Percentiles rank a stretch among this genome's conserved stretches.
Conservation (phyloP, 192 early-diverging fungal genomes). For the Funneliformis geosporum region DNA sequence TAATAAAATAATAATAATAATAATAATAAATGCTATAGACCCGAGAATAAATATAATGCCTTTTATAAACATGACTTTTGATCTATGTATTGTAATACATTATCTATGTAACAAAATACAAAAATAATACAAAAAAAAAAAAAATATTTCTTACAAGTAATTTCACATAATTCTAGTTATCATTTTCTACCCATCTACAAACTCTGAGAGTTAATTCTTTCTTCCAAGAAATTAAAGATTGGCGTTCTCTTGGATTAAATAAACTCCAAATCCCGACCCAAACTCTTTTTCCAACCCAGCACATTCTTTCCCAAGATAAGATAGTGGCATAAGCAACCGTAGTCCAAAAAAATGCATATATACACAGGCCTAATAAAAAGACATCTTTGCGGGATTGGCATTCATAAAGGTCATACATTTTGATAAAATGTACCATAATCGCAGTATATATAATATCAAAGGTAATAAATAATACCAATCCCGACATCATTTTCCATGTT, state of each 20-base stretch:
- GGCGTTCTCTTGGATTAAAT: constrained; percentile 17
- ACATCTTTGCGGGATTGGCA: not conserved
- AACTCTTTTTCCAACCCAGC: constrained; percentile 20
- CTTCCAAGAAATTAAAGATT: not conserved
- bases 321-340: constrained; percentile 7
- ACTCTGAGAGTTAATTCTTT: not conserved
- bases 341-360: constrained; percentile 18
- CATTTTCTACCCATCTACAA: constrained; percentile 16
- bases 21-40: too few relatives aligned
- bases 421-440: constrained; percentile 2
- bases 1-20: not conserved
- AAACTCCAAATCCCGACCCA: constrained; percentile 26
- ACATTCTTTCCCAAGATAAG: constrained; percentile 17
- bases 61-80: too few relatives aligned
- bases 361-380: not conserved
- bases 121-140: not conserved
- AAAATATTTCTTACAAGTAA: too few relatives aligned
- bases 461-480: constrained; percentile 32
- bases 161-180: not conserved
- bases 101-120: not conserved
- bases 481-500: constrained; percentile 48
- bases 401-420: not conserved
- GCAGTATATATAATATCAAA: constrained; percentile 22
- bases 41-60: too few relatives aligned
- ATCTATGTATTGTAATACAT: not conserved